Percentiles rank a stretch among this genome's conserved stretches.
phyloP scores from a whole-genome alignment of 768 basidiomycete species.

The Rhizopogon rudus region DNA sequence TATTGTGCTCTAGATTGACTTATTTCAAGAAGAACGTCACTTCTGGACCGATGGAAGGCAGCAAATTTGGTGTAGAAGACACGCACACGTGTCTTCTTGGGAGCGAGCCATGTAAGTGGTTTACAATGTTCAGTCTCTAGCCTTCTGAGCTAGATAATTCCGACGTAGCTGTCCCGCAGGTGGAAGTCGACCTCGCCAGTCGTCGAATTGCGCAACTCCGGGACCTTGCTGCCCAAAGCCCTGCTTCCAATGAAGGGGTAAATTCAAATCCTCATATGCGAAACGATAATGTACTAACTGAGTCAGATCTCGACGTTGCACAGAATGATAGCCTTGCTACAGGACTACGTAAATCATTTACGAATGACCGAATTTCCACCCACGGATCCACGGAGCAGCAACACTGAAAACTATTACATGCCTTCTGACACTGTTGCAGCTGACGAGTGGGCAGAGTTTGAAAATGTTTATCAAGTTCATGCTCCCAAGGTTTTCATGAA shows the following conservation, averaged over 20 bases:
- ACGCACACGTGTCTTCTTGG: slow-evolving; percentile 82
- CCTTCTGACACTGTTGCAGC: slow-evolving; percentile 63
- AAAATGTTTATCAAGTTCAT: slow-evolving; percentile 89
- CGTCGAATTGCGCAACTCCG: slow-evolving; percentile 49
- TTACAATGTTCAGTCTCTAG: background rate
- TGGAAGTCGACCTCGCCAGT: slow-evolving; percentile 58
- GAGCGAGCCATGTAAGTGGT: slow-evolving; percentile 56
- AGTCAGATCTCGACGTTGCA: slow-evolving; percentile 20
- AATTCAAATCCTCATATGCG: background rate
- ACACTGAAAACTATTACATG: slow-evolving; percentile 52
- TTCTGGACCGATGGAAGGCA: slow-evolving; percentile 38
- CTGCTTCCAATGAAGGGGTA: slow-evolving; percentile 12
- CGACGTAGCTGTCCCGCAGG: slow-evolving; percentile 50
- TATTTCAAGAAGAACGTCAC: slow-evolving; percentile 66
- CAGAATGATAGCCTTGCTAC: slow-evolving; percentile 57
- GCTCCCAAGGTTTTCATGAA: slow-evolving; percentile 78
- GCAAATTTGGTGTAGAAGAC: slow-evolving; percentile 83
- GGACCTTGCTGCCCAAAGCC: slow-evolving; percentile 10
- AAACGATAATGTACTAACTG: slow-evolving; percentile 1
- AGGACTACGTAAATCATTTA: slow-evolving; percentile 56
- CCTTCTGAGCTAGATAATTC: slow-evolving; percentile 1
- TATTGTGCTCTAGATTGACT: slow-evolving; percentile 76
- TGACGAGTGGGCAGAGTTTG: slow-evolving; percentile 76
- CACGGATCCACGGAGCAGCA: slow-evolving; percentile 24
- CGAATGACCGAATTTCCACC: slow-evolving; percentile 38